Evolutionary conservation across 495 filamentous ascomycete species (phyloP), one percentile per base, ranked within the genome.

Genomic region (Annulohypoxylon bovei): DNA sequence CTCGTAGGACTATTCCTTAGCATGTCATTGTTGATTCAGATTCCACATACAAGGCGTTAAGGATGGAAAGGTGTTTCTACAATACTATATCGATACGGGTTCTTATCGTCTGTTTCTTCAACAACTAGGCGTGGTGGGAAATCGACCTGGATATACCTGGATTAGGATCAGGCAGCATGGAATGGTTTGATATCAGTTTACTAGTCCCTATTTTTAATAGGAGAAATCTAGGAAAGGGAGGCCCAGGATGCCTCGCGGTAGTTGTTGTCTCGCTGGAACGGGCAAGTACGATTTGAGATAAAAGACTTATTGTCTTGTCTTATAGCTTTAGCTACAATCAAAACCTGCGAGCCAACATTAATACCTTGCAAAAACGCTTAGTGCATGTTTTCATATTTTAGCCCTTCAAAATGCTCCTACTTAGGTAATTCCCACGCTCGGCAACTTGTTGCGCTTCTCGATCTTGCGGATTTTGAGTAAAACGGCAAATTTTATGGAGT

Each of bases 101-200:
- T 70, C 39, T 56, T 52, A 39, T 28, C 53, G 42, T 71, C 54
- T 60, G 59, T 61, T 71, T 73, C 54, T 73, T 73, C 56, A 63
- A 54, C 61, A 73, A 62, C 47, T 30, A 65, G 70, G 70, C 62
- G 64, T 58, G 55, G 18, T 18, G 32, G 55, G 47, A 22, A 50
- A 50, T 30, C 44, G 40, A 55, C 67, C 52, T 70, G 71, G 66
- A 70, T 70, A 73, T 52, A 65, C 67, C 46, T 44, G 67, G 62
- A 57, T 54, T 58, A 23, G 62, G 62, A 33, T 28, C 18, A 46
- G 59, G 65, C 54, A 68, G 53, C 60, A 62, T 72, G 53, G 69
- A 54, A 72, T 35, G 64, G 40, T 64, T 65, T 69, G 66, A 66
- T 73, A 68, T 72, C 65, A 60, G n/a, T 65, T 56, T 60, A 58